phyloP scores from a whole-genome alignment of 148 eudicot species.

The Talinum fruticosum region DNA sequence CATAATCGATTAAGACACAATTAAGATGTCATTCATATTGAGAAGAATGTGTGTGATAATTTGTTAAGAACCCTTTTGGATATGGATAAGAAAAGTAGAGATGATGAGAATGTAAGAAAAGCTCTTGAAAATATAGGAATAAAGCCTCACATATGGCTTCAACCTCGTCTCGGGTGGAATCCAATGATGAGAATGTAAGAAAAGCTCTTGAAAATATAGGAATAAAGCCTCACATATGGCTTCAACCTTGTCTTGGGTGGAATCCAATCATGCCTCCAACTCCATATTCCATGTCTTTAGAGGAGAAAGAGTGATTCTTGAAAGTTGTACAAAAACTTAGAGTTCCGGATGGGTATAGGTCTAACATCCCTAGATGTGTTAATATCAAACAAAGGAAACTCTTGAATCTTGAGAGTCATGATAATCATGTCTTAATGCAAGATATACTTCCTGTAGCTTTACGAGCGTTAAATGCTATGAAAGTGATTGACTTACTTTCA shows the following conservation, averaged over 20 bases:
- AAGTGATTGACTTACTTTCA: background rate
- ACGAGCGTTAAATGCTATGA: slow-evolving; percentile 7
- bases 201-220: background rate
- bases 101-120: too few relatives aligned
- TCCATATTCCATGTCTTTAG: slow-evolving; percentile 1
- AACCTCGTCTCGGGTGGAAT: background rate
- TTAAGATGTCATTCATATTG: too few relatives aligned
- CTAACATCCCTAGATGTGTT: slow-evolving; percentile 15
- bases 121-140: background rate
- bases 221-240: slow-evolving; percentile 7
- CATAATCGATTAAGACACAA: too few relatives aligned
- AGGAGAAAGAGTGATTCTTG: slow-evolving; percentile 18
- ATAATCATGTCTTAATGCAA: too few relatives aligned
- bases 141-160: slow-evolving; percentile 4
- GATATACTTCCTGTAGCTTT: too few relatives aligned
- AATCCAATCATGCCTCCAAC: background rate
- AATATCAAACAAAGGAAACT: slow-evolving; percentile 14
- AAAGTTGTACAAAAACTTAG: too few relatives aligned
- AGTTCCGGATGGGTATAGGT: slow-evolving; percentile 13
- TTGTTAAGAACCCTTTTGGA: too few relatives aligned
- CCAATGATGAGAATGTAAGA: too few relatives aligned
- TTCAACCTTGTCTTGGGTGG: background rate
- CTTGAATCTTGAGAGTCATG: too few relatives aligned
- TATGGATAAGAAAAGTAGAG: too few relatives aligned
- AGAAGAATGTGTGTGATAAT: too few relatives aligned